Evolutionary conservation across 2,329 filamentous ascomycete genomes (phyloP), one percentile per base, ranked within the genome.

Genomic region (Achaetomium macrosporum): DNA sequence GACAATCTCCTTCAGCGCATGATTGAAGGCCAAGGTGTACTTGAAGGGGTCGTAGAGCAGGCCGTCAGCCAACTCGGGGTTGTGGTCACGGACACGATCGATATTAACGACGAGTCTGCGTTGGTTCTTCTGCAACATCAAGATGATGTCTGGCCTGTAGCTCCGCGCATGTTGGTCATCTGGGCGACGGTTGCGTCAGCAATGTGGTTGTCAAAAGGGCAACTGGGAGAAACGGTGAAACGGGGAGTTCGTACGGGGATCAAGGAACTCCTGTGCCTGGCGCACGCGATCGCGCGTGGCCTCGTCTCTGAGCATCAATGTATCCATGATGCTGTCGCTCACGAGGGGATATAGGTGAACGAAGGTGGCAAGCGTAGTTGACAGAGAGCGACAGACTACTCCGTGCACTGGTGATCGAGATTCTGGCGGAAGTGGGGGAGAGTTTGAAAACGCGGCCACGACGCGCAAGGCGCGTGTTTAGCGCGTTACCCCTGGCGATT

Each of bases 81-180:
- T 95, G 72, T 96, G 92, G 59, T 89, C 81, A 69, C 93, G 83
- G 59, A 97, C 88, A 69, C 96, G 90, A 70, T 97, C 92, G 62
- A 97, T 82, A 69, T 86, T 89, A 62, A 92, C 87, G 51, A 79
- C 76, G 31, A 87, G 71, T 50, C 84, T 76, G 56, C 82, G 75
- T 63, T 84, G 76, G 62, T 82, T 81, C 67, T 82, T 85, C 65
- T 86, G 81, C 30, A 87, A 74, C 84, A 87, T 87, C 61, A 83
- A 67, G 58, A 95, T 83, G 65, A 97, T 95, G 65, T 95, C 90
- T 57, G 90, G 84, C 66, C 90, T 83, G 73, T 96, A 96, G 70
- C 89, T 95, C 63, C 79, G 74, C 33, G 71, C 75, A 69, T 77
- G 75, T 37, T 74, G 72, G 65, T 79, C 75, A 64, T 75, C 76